Conservation (phyloP, 2,329 filamentous ascomycete genomes). For the Xylaria sp. region DNA sequence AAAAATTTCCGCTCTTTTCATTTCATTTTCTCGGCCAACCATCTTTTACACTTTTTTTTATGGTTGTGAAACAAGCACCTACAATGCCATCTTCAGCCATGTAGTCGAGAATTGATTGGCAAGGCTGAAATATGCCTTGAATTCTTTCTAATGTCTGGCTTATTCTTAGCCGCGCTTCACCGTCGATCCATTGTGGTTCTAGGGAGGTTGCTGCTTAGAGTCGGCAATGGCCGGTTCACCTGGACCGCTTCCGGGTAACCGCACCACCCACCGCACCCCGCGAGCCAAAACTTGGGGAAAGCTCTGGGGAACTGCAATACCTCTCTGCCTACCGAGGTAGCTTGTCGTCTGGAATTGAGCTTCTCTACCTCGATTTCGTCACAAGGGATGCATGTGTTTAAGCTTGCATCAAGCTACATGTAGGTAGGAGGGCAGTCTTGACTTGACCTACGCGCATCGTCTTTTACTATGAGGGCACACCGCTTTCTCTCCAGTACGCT, state of each 20-base stretch:
- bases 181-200: conserved; percentile 7
- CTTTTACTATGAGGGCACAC: conserved; percentile 58
- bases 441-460: conserved; percentile 43
- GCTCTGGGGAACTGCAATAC: conserved; percentile 7
- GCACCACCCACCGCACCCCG: conserved; percentile 32
- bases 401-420: conserved; percentile 3
- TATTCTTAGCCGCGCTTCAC: neutral
- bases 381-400: conserved; percentile 10
- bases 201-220: conserved; percentile 36
- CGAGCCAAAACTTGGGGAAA: conserved; percentile 30
- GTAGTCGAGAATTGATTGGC: conserved; percentile 10
- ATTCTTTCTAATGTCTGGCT: neutral
- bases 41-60: neutral
- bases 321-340: conserved; percentile 4
- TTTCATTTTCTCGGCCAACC: neutral
- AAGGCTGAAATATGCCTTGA: conserved; percentile 25
- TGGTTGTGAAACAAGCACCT: neutral
- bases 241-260: conserved; percentile 17
- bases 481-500: conserved; percentile 52
- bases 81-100: conserved; percentile 2
- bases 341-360: conserved; percentile 2
- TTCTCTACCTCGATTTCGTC: neutral
- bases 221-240: conserved; percentile 43
- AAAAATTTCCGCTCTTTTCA: neutral
- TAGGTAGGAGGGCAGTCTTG: conserved; percentile 16